Evolutionary conservation across 192 early-diverging fungal species (phyloP), one percentile per base, ranked within the genome.

Genomic region (Geranomyces variabilis): DNA sequence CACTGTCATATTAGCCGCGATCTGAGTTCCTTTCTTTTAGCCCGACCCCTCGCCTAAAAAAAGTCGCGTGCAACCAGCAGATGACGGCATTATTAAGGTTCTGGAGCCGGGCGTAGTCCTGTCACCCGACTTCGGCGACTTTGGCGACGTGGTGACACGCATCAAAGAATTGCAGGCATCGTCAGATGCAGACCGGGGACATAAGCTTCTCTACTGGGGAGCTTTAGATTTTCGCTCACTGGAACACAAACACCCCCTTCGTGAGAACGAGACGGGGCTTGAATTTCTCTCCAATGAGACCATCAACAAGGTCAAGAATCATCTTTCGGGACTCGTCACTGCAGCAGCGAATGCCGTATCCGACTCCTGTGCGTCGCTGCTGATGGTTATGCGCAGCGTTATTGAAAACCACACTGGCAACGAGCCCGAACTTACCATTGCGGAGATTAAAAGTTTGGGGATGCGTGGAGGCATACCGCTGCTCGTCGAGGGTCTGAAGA

Each of bases 81-180:
- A 24, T 19, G 59, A 61, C 59, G 19, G 3, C 26, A 36, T 30
- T 2, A 61, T 28, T 24, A 24, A 61, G 31, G 9, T 61, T 61
- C 31, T 61, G 59, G 59, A 61, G 31, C 56, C 56, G 56, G 59
- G 59, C 7, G 29, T 8, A 8, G 26, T 33, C 29, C 19, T 61
- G 59, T 24, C 59, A 9, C 59, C 6, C 4, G 26, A 61, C 22
- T 61, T 61, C 19, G 59, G 56, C 31, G 9, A 61, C 31, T 61
- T 61, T 24, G 59, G 59, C 22, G 34, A 61, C 3, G 59, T 61
- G 34, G 59, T 28, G 13, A 58, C 10, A 10, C 56, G 56, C 19
- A 58, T 58, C 56, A 58, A 58, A 58, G 13, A 58, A 58, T 10
- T 58, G 59, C 59, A 36, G 19, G 51, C 51, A 17, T 53, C 51